Evolutionary conservation across 352 stramenopile species (phyloP).

Genomic region (Pythium guiyangense): DNA sequence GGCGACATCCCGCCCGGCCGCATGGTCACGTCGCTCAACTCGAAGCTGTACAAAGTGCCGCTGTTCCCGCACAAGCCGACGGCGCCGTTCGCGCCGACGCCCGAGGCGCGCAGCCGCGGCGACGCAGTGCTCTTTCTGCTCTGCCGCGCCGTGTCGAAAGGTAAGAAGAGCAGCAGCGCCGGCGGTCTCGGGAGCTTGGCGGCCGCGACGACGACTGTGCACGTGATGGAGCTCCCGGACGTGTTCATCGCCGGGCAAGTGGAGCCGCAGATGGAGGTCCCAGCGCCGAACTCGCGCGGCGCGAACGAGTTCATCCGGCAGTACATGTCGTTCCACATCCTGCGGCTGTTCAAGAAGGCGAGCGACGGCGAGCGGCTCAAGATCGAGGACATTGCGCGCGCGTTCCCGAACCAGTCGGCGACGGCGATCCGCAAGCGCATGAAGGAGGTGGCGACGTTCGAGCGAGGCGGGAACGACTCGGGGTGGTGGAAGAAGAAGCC

Average conservation of each 20-base stretch:
- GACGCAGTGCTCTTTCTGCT: slow-evolving; percentile 67
- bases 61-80: slow-evolving; percentile 71
- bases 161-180: slow-evolving; percentile 44
- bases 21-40: slow-evolving; percentile 78
- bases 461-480: slow-evolving; percentile 76
- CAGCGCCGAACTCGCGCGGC: slow-evolving; percentile 69
- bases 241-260: slow-evolving; percentile 77
- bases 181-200: slow-evolving; percentile 9
- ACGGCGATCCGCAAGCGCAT: slow-evolving; percentile 82
- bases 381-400: slow-evolving; percentile 78
- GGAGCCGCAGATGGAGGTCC: slow-evolving; percentile 81
- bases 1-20: slow-evolving; percentile 71
- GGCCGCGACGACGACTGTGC: slow-evolving; percentile 54
- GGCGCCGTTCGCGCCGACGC: too few species aligned
- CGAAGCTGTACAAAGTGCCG: slow-evolving; percentile 80
- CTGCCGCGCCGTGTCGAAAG: slow-evolving; percentile 66
- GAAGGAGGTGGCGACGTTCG: slow-evolving; percentile 84
- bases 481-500: too few species aligned
- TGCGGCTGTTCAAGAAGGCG: slow-evolving; percentile 80
- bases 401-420: slow-evolving; percentile 77
- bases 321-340: slow-evolving; percentile 87
- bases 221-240: slow-evolving; percentile 74
- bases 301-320: slow-evolving; percentile 84
- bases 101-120: too few species aligned
- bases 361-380: slow-evolving; percentile 74